Base-by-base conservation (phyloP, 768 basidiomycete genomes). In the Tricholoma furcatifolium region DNA sequence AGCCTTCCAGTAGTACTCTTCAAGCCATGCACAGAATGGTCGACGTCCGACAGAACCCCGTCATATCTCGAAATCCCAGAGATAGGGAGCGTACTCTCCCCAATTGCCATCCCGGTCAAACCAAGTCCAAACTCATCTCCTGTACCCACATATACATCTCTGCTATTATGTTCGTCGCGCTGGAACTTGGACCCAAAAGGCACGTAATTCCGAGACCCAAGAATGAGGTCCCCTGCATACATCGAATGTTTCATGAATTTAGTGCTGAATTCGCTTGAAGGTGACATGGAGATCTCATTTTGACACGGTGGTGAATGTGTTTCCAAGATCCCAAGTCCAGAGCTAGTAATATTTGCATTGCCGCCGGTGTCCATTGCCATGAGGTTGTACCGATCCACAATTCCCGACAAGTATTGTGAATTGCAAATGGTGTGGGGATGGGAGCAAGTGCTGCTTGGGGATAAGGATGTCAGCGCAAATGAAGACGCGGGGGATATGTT, bases 161-260 rank as follows among this genome's bases (percentile, higher is more conserved):
- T 7, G 7, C 27, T 7, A 27, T 7, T 27, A 27, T 27, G 7
- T 27, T 27, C 27, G 27, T 27, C 27, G 27, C 3, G 27, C 27
- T 27, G n/a, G n/a, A n/a, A n/a, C n/a, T n/a, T n/a, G n/a, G n/a
- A n/a, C 27, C 27, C 27, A 7, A 12, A 51, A 48, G 35, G 39
- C 32, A 85, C 82, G 55, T 87, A 84, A 6, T 83, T 75, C 53
- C 88, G 77, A 24, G 88, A 76, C 52, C 88, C 87, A 60, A 91
- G 91, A 60, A 92, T 91, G 60, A 92, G 78, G 67, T 92, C 90
- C 10, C 90, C 90, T 23, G 90, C 90, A 64, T 87, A 87, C 64
- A 76, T 84, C 36, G 90, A 92, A 65, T 92, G 90, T 58, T 91
- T 87, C 14, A 87, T 88, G 72, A 88, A 90, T 2, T 87, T n/a